Evolutionary conservation across 2,329 filamentous ascomycete genomes (phyloP).

Genomic region (Clathrospora elynae): DNA sequence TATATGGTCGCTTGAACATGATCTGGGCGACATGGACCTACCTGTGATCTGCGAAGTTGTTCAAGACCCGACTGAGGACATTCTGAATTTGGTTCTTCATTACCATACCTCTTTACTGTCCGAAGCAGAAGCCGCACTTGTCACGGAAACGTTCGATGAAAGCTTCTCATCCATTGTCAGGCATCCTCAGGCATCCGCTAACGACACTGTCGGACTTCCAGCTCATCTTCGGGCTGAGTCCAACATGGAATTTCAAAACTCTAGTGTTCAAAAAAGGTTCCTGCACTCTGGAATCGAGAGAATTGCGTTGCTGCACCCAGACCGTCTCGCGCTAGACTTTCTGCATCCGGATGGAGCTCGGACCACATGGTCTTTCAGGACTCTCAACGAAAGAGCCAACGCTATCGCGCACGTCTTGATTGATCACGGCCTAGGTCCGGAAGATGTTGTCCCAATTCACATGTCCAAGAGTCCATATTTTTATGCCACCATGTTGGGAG

Average conservation of each 20-base stretch:
- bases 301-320: conserved; percentile 37
- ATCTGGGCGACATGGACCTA: conserved; percentile 70
- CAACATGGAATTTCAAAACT: conserved; percentile 25
- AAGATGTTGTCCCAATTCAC: conserved; percentile 46
- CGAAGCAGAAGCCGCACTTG: conserved; percentile 31
- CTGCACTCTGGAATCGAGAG: conserved; percentile 50
- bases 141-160: conserved; percentile 38
- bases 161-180: conserved; percentile 33
- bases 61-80: conserved; percentile 60
- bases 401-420: conserved; percentile 41
- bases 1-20: conserved; percentile 58
- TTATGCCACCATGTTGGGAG: conserved; percentile 47
- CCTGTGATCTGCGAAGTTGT: conserved; percentile 78
- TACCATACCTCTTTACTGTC: conserved; percentile 48
- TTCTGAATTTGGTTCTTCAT: conserved; percentile 66
- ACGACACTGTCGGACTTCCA: conserved; percentile 32
- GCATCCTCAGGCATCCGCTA: conserved; percentile 25
- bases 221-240: conserved; percentile 28
- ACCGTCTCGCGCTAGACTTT: conserved; percentile 48
- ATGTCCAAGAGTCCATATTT: conserved; percentile 43
- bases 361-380: conserved; percentile 43
- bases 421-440: conserved; percentile 22
- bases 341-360: conserved; percentile 35
- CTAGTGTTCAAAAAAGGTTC: conserved; percentile 20
- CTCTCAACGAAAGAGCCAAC: conserved; percentile 41